Evolutionary conservation across 805 yeast genomes (phyloP).

Genomic region (Sugiyamaella floridensis): DNA sequence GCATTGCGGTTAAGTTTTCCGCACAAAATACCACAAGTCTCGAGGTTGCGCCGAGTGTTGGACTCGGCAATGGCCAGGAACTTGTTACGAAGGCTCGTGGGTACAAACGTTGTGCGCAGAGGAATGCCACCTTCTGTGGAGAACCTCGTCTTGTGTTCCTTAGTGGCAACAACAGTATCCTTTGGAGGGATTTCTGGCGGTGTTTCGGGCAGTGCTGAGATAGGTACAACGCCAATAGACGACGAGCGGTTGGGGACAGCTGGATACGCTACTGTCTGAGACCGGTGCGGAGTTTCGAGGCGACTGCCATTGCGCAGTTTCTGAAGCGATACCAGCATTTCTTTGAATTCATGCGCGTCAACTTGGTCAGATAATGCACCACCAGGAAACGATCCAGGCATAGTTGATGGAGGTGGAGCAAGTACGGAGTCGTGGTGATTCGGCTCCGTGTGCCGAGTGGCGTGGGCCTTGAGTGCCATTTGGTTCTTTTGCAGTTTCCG

Average conservation of each 20-base stretch:
- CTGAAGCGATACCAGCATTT: background rate
- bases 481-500: background rate
- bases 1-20: constrained; percentile 57
- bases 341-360: too few relatives aligned
- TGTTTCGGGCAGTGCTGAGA: background rate
- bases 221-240: background rate
- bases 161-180: background rate
- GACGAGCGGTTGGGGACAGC: background rate
- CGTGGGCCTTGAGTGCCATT: too few relatives aligned
- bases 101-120: constrained; percentile 46
- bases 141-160: constrained; percentile 26
- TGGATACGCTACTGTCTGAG: background rate
- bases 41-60: constrained; percentile 47
- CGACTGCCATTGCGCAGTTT: background rate
- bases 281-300: background rate
- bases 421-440: too few relatives aligned
- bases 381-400: too few relatives aligned
- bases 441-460: too few relatives aligned
- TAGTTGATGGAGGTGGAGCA: too few relatives aligned
- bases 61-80: constrained; percentile 43
- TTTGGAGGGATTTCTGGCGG: constrained; percentile 9
- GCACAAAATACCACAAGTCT: constrained; percentile 62
- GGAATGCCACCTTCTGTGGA: constrained; percentile 52
- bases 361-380: too few relatives aligned
- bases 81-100: constrained; percentile 36